These are phyloP conservation scores for Aspergillus clavatus DNA, from an alignment of 2,329 filamentous ascomycete genomes.

Conservation along the genomic window DNA sequence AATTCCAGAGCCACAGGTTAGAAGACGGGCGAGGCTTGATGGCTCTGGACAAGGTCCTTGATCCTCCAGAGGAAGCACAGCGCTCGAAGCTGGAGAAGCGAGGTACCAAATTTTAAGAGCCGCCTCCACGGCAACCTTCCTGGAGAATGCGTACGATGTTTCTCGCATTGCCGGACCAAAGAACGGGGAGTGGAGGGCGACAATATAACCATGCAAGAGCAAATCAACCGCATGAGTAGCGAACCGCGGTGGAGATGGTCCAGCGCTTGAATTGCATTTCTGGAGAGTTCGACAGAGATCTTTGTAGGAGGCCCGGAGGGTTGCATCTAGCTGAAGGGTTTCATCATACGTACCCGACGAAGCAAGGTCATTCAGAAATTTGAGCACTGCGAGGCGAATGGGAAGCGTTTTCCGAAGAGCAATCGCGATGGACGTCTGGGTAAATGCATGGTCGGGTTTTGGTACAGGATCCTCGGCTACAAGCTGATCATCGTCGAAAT, in stretches of 20 bases:
- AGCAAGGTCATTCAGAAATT: constrained; percentile 23
- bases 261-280: constrained; percentile 1
- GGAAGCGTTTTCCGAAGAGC: constrained; percentile 36
- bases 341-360: constrained; percentile 20
- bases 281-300: constrained; percentile 30
- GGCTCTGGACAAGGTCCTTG: no score
- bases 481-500: constrained; percentile 41
- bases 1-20: constrained; percentile 34
- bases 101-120: constrained; percentile 46
- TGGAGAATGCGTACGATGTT: constrained; percentile 44
- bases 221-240: constrained; percentile 21
- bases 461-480: constrained; percentile 21
- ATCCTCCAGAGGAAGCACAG: no score
- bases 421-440: constrained; percentile 33
- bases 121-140: constrained; percentile 47
- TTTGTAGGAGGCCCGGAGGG: constrained; percentile 45
- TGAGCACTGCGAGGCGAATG: constrained; percentile 32
- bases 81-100: constrained; percentile 26
- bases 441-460: constrained; percentile 26
- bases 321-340: constrained; percentile 34
- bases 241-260: constrained; percentile 13
- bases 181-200: constrained; percentile 28
- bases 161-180: constrained; percentile 19
- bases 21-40: constrained; percentile 37
- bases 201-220: constrained; percentile 25